Evolutionary conservation across 2,329 filamentous ascomycete genomes (phyloP), one percentile per base, ranked within the genome.

Genomic region (Xylaria arbuscula): DNA sequence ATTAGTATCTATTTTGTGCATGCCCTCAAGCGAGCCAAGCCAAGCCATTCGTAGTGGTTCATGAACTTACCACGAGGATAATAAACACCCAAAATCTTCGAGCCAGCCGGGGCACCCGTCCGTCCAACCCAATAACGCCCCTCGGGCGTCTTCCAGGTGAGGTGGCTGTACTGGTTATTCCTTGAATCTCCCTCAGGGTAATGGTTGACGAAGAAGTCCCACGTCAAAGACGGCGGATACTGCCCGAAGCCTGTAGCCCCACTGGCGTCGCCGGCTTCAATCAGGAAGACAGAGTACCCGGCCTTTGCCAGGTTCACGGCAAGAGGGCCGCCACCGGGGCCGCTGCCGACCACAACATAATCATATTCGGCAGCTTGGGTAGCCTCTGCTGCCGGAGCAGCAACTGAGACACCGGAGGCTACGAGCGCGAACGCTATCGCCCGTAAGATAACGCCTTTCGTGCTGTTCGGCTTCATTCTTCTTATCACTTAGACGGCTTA

Each of bases 121-220:
- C 32, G 24, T 32, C 67, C 67, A 50, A 69, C 67, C 67, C 67
- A 69, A 50, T 69, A 69, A 24, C 67, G 67, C 28, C 67, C 67
- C 42, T 69, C 58, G 1, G 67, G 67, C 13, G 67, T 69, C 63
- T 60, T 66, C 70, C 70, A 75, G 17, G 71, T 72, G 55, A 74
- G 48, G 47, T 68, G 72, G 57, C 68, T 68, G 55, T 72, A 68
- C 55, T 72, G 80, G 13, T 78, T 74, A 74, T 85, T 87, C 15
- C 81, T 81, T 61, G 83, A 82, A 75, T 87, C 86, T 65, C 85
- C 81, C 6, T 80, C 77, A 1, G 68, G 61, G 72, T 86, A 87
- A 74, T 88, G 85, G 61, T 82, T 81, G 67, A 87, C 84, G 69
- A 83, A 88, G 77, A 85, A 87, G 77, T 87, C 84, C 86, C 86